Base-by-base conservation (phyloP, 1,284 basidiomycete species). In the Microbotryomycetes sp. region DNA sequence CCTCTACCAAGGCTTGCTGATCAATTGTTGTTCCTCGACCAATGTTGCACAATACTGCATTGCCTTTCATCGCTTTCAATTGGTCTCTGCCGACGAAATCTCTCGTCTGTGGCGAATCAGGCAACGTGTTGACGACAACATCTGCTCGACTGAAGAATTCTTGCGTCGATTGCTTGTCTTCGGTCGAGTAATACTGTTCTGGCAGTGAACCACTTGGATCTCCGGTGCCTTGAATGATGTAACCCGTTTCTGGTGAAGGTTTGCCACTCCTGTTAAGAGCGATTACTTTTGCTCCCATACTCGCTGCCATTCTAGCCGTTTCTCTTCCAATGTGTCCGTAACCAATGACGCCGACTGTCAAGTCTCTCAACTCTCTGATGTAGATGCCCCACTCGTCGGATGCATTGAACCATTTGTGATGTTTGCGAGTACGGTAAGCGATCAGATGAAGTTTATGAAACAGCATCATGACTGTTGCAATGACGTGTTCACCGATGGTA, bases 11-110 rank as follows among this genome's bases (percentile, higher is more conserved):
- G 7, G 62, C 58, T 2, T 66, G 63, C 45, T 66, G 63, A 53
- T 71, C 67, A 25, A 70, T 65, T n/a, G 71, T 68, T 14, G 60
- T 54, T 19, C 73, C 73, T 26, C 73, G 58, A 5, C 73, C 73
- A 25, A 73, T 68, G 52, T 72, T 73, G 52, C 72, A 60, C 29
- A 70, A 69, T 28, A 68, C 54, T 15, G 63, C 65, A 19, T 65
- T 54, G 55, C 65, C 62, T 49, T 62, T 63, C 61, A 71, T 68
- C 26, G 61, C 62, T 22, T 49, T 59, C 32, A 70, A 68, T 36
- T 66, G 67, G 5, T 51, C 56, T 28, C 36, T 54, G 14, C 52
- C 62, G 3, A 71, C 58, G 26, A 68, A 68, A 2, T 49, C 32
- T 5, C 46, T 32, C 2, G 65, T 72, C 26, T 30, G 54, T 3